Base-by-base conservation (phyloP, 129 eudicot species). In the Sambucus nigra region DNA sequence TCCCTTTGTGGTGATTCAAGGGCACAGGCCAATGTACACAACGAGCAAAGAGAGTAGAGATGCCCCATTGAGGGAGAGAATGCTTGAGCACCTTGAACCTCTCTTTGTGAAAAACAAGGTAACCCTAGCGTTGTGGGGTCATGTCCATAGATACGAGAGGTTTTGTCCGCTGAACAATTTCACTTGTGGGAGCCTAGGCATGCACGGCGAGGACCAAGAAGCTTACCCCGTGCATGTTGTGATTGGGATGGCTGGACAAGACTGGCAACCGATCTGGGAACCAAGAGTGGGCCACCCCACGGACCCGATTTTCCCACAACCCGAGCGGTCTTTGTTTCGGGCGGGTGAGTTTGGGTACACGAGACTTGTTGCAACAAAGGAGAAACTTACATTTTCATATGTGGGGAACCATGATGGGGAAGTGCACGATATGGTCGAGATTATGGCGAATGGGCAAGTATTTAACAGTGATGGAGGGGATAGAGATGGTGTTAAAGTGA, bases 21-120 rank as follows among this genome's bases (percentile, higher is more conserved):
- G 99, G 53, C 99, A 92, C 64, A 74, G 99, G 67, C 99, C 99
- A 40, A 92, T 92, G 99, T 92, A 92, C 94, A 92, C 94, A 4
- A 86, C 91, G 0, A 92, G 99, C 78, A 59, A 75, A 0, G 91
- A 82, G 51, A 57, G 31, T 0, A 75, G 76, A 51, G 96, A 92
- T 64, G 60, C 59, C 9, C 91, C 87, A 0, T 47, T 92, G 0
- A 77, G 73, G 52, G 71, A 73, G 63, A 82, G 75, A 49, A 61
- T 92, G 82, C 68, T 63, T 1, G 74, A 74, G 71, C 89, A 92
- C 74, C 44, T 92, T 61, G 99, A 92, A 59, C 99, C 94, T 17
- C 74, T 92, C 61, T 49, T 92, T 25, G 87, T 86, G 52, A 76
- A 73, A 48, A 86, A 82, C 57, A 86, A 82, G 6, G 99, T 92